Evolutionary conservation across 148 eudicot species (phyloP), one percentile per base, ranked within the genome.

Genomic region (Tetragonia tetragonoides): DNA sequence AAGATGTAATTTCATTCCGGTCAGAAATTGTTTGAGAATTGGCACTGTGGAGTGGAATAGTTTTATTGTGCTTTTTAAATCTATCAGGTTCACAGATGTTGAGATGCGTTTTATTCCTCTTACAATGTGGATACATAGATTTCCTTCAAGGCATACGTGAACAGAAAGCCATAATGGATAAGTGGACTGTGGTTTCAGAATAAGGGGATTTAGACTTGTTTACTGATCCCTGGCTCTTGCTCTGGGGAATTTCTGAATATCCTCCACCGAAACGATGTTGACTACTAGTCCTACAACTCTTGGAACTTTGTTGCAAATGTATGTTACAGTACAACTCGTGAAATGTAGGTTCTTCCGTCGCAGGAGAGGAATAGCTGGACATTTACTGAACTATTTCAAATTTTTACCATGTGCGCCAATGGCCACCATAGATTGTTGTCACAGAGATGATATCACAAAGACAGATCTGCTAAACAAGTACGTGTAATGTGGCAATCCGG

Each of bases 141-240:
- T 61, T 70, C 14, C 65, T 56, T 17, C 66, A 38, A 60, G 24
- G 49, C 66, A n/a, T 64, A 23, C 70, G 46, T 60, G 34, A 46
- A 56, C 21, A 4, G 62, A 5, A 17, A 59, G 4, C 15, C 62
- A 5, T 17, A 20, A 10, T 54, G 59, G 59, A 9, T 54, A 20
- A 39, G 64, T 64, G 69, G 56, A 20, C 34, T 42, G 72, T 79
- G 75, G 68, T 63, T 65, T 77, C 76, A 53, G 39, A 81, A 81
- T 77, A 77, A 77, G 68, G 68, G 63, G 57, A 57, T 77, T 3
- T 59, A 53, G 4, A 17, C 17, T 59, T 15, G 17, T 59, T 59
- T 59, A 68, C 24, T 7, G n/a, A 68, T 68, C 53, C 47, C 24
- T 23, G 10, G 41, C 53, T 68, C 71, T 68, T 41, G 23, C 24